These are phyloP conservation scores for Lecanicillium sp. DNA, from an alignment of 2,329 filamentous ascomycete genomes.

Conservation along the genomic window DNA sequence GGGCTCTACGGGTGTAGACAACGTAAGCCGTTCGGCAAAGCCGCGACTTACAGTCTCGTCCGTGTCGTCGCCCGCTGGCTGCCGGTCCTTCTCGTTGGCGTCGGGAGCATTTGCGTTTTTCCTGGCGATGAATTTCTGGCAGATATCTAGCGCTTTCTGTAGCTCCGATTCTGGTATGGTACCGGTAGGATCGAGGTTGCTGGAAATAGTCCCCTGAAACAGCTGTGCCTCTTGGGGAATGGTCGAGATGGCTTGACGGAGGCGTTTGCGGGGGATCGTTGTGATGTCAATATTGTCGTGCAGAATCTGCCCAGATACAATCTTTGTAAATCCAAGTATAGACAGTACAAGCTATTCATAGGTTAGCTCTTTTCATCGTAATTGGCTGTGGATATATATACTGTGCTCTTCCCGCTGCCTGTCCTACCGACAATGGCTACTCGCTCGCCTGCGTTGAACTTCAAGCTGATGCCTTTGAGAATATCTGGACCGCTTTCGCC, in stretches of 20 bases:
- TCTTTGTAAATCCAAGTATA: conserved; percentile 45
- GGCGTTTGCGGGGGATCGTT: conserved; percentile 37
- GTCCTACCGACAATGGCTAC: conserved; percentile 77
- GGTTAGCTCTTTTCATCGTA: conserved; percentile 1
- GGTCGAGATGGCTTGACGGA: conserved; percentile 48
- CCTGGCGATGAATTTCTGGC: conserved; percentile 49
- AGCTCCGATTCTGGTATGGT: conserved; percentile 45
- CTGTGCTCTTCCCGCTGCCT: conserved; percentile 74
- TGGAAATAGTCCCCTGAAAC: conserved; percentile 43
- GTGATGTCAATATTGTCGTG: conserved; percentile 49
- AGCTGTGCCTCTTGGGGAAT: conserved; percentile 53
- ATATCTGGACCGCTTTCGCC: conserved; percentile 37
- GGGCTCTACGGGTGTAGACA: conserved; percentile 40
- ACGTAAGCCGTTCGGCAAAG: conserved; percentile 20
- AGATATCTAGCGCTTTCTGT: conserved; percentile 51
- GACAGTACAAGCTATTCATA: conserved; percentile 38
- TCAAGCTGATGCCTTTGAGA: conserved; percentile 40
- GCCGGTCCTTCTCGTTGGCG: no score
- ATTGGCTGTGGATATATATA: no score
- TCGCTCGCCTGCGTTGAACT: conserved; percentile 58
- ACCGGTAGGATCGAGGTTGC: conserved; percentile 58
- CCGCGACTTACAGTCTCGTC: no score
- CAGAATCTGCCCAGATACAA: conserved; percentile 42
- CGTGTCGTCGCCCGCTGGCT: no score
- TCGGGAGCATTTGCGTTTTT: no score